Evolutionary conservation across 768 basidiomycete species (phyloP).

Genomic region (Amylocystis lapponica): DNA sequence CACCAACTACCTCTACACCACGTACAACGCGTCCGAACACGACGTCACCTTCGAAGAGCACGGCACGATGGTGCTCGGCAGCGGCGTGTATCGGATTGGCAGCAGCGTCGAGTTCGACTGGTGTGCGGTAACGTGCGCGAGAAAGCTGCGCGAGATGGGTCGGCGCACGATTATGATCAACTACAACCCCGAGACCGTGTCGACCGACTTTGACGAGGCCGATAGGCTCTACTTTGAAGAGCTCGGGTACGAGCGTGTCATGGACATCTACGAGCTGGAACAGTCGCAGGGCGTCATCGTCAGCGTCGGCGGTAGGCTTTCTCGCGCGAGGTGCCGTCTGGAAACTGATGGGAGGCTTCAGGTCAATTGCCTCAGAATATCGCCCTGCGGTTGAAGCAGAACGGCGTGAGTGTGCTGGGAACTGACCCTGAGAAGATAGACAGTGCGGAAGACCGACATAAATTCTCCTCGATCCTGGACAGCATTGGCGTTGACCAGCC

Average conservation of each 20-base stretch:
- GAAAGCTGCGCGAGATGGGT: conserved; percentile 88
- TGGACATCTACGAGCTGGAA: conserved; percentile 99
- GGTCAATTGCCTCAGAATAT: conserved; percentile 99
- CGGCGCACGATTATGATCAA: conserved; percentile 98
- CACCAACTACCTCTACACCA: conserved; percentile 99
- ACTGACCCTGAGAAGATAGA: conserved; percentile 96
- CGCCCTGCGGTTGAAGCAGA: conserved; percentile 88
- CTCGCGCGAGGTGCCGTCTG: too few species aligned
- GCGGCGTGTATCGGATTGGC: conserved; percentile 97
- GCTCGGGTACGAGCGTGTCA: conserved; percentile 94
- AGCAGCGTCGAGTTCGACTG: conserved; percentile 99
- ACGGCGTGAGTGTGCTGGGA: conserved; percentile 88
- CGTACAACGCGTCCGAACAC: conserved; percentile 94
- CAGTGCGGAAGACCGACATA: conserved; percentile 97
- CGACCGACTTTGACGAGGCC: conserved; percentile 99
- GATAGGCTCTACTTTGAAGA: conserved; percentile 98
- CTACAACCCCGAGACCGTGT: conserved; percentile 99
- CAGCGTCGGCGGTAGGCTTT: conserved; percentile 87
- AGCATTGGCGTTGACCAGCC: conserved; percentile 95
- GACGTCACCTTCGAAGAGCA: conserved; percentile 95
- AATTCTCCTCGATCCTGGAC: conserved; percentile 96
- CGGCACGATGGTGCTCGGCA: conserved; percentile 98
- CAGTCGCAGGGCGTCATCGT: conserved; percentile 90
- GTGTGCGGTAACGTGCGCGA: conserved; percentile 99
- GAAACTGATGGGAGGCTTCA: too few species aligned